Evolutionary conservation across 495 filamentous ascomycete species (phyloP).

Genomic region (Neurospora intermedia): DNA sequence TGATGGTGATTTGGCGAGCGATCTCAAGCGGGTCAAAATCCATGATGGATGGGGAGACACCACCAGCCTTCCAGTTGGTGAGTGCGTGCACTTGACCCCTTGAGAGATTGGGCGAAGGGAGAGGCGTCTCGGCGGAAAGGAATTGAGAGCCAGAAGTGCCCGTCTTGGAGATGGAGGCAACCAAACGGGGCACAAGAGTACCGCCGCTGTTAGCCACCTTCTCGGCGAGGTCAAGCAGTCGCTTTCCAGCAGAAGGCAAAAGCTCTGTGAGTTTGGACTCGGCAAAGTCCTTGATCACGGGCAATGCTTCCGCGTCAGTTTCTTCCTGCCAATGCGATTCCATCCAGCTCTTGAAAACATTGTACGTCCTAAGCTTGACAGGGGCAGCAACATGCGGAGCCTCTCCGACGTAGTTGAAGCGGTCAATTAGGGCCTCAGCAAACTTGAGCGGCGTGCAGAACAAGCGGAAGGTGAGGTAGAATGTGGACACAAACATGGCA

Average conservation of each 20-base stretch:
- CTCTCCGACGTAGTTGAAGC: constrained; percentile 86
- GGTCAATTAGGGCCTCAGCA: constrained; percentile 69
- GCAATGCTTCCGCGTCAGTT: constrained; percentile 62
- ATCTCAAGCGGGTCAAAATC: constrained; percentile 92
- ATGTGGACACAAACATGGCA: constrained; percentile 83
- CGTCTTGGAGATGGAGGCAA: constrained; percentile 84
- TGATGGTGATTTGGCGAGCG: constrained; percentile 86
- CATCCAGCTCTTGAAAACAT: constrained; percentile 93
- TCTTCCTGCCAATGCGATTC: constrained; percentile 91
- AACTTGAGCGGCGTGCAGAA: constrained; percentile 78
- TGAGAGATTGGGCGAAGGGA: constrained; percentile 58
- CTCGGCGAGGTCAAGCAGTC: constrained; percentile 64
- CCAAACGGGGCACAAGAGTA: constrained; percentile 71
- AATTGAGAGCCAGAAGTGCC: constrained; percentile 60
- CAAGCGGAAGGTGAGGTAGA: constrained; percentile 93
- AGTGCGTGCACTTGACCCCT: constrained; percentile 68
- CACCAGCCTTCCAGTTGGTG: constrained; percentile 61
- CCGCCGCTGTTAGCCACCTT: constrained; percentile 72
- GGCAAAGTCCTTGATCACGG: constrained; percentile 69
- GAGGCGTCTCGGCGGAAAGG: constrained; percentile 55
- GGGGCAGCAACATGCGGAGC: constrained; percentile 60
- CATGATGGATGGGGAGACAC: constrained; percentile 60
- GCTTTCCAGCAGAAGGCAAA: constrained; percentile 67
- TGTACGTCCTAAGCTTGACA: constrained; percentile 86
- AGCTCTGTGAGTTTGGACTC: constrained; percentile 52